Percentiles rank a stretch among this genome's conserved stretches.
These are phyloP conservation scores for Saccharomycopsis fibuligera DNA, from an alignment of 805 yeast genomes.

Conservation along the genomic window DNA sequence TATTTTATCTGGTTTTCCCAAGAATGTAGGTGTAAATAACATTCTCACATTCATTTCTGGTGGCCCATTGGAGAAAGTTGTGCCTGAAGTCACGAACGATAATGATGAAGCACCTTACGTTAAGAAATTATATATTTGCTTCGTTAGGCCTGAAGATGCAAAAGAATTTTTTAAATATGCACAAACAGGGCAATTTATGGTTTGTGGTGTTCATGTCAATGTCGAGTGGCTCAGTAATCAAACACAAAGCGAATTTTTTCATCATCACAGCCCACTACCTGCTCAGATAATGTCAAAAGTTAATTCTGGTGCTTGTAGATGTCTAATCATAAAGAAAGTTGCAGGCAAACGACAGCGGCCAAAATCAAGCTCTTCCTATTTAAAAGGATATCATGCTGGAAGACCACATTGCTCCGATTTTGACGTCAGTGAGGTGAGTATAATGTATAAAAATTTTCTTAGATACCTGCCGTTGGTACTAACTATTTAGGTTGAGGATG, in stretches of 20 bases:
- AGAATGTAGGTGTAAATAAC: conserved; percentile 39
- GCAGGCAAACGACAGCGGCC: not conserved
- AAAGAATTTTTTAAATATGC: conserved; percentile 45
- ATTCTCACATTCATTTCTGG: conserved; percentile 55
- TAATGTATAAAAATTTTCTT: not conserved
- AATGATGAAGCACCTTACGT: conserved; percentile 25
- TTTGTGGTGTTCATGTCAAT: conserved; percentile 44
- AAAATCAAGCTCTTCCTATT: conserved; percentile 1
- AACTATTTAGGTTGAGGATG: conserved; percentile 26
- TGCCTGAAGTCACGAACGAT: conserved; percentile 15
- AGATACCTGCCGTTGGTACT: not conserved
- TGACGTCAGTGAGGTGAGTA: conserved; percentile 13
- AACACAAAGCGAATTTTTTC: not conserved
- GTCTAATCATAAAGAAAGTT: conserved; percentile 40
- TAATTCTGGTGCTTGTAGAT: conserved; percentile 41
- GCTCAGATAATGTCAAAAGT: not conserved
- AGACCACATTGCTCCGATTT: conserved; percentile 32
- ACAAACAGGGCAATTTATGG: conserved; percentile 44
- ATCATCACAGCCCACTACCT: not conserved
- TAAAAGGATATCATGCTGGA: conserved; percentile 1
- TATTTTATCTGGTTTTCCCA: conserved; percentile 35
- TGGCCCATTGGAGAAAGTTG: conserved; percentile 59
- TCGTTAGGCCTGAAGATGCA: conserved; percentile 50
- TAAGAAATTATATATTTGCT: conserved; percentile 36
- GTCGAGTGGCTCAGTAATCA: conserved; percentile 1